Evolutionary conservation across 495 filamentous ascomycete species (phyloP).

Genomic region (Wilcoxina mikolae): DNA sequence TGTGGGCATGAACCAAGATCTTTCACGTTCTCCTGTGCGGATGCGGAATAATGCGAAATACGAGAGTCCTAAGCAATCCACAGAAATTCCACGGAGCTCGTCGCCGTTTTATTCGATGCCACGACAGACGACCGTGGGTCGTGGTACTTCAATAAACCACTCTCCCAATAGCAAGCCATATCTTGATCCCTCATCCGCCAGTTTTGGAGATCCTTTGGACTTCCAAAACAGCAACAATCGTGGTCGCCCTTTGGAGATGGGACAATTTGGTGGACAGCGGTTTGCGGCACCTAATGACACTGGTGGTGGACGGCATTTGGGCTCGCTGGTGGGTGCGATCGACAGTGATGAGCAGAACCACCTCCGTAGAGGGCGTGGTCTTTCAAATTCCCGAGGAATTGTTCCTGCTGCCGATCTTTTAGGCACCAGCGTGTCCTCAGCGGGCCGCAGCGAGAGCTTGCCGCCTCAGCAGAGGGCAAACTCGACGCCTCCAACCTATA

Average conservation of each 20-base stretch:
- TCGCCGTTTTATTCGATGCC: constrained; percentile 28
- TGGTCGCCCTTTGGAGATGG: constrained; percentile 22
- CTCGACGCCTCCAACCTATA: constrained; percentile 26
- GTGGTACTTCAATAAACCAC: constrained; percentile 21
- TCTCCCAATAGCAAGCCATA: constrained; percentile 25
- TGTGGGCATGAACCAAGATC: constrained; percentile 19
- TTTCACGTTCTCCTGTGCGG: constrained; percentile 26
- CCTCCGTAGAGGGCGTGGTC: constrained; percentile 23
- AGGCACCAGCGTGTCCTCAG: constrained; percentile 23
- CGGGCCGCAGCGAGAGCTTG: constrained; percentile 25
- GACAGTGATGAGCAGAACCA: constrained; percentile 23
- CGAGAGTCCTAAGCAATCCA: constrained; percentile 23
- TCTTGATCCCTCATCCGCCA: constrained; percentile 22
- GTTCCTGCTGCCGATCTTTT: constrained; percentile 17
- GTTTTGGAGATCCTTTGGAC: constrained; percentile 27
- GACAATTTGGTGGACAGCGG: constrained; percentile 19
- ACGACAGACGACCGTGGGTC: constrained; percentile 24
- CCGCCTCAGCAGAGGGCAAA: constrained; percentile 26
- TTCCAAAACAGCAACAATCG: constrained; percentile 20
- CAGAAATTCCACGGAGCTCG: constrained; percentile 23
- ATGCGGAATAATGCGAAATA: constrained; percentile 25
- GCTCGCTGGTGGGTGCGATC: constrained; percentile 17
- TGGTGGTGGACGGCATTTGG: constrained; percentile 15
- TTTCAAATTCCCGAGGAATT: constrained; percentile 24
- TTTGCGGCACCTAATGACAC: constrained; percentile 6